Conservation (phyloP, 345 rosid species). For the Hibiscus trionum region DNA sequence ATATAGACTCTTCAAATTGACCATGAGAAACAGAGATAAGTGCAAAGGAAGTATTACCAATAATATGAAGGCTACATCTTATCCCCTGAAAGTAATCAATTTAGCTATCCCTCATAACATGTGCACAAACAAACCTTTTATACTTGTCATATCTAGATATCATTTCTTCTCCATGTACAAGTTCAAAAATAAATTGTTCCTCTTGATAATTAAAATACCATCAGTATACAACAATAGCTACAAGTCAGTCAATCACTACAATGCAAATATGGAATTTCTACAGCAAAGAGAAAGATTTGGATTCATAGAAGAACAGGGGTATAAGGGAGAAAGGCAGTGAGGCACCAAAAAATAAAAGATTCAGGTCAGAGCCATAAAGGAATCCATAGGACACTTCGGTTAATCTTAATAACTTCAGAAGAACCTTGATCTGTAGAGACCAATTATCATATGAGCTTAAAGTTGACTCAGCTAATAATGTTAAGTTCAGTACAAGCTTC, state of each 20-base stretch:
- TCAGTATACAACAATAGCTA: not conserved
- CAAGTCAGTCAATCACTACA: not conserved
- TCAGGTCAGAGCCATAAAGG: not conserved
- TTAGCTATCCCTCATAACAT: not conserved
- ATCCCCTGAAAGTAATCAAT: not conserved
- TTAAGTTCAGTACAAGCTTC: conserved; percentile 1
- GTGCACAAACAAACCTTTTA: too few species aligned
- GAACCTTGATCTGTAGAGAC: not conserved
- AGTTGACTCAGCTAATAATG: not conserved
- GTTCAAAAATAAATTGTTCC: not conserved
- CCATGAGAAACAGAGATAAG: not conserved
- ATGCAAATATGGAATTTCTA: not conserved
- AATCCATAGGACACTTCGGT: not conserved
- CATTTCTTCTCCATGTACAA: not conserved
- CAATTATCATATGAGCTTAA: not conserved
- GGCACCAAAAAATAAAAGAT: not conserved
- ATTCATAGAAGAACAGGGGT: not conserved
- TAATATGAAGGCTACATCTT: not conserved
- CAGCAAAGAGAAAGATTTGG: not conserved
- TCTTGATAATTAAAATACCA: not conserved
- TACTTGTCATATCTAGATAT: not conserved
- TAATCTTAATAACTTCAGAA: not conserved
- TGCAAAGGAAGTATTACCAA: not conserved
- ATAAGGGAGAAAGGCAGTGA: not conserved
- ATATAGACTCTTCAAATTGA: not conserved